Evolutionary conservation across 2,329 filamentous ascomycete genomes (phyloP).

Genomic region (Claviceps africana): DNA sequence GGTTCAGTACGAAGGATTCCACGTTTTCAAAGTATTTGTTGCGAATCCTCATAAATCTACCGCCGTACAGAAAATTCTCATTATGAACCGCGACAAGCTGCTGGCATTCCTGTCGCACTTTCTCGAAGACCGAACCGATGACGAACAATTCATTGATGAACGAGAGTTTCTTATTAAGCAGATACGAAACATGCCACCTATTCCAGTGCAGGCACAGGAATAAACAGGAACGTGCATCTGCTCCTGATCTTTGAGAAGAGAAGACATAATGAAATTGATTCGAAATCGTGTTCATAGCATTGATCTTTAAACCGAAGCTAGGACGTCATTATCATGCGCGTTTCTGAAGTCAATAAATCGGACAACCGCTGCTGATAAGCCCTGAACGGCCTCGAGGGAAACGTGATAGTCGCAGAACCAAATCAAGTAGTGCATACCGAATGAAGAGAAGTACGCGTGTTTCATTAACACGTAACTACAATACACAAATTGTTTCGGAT

Average conservation of each 20-base stretch:
- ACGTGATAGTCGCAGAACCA: neutral
- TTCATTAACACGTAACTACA: neutral
- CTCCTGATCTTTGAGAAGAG: neutral
- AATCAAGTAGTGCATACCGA: neutral
- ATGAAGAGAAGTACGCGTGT: neutral
- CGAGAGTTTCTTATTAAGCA: constrained; percentile 94
- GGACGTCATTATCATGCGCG: neutral
- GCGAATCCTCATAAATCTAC: constrained; percentile 97
- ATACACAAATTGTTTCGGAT: neutral
- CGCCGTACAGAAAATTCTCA: constrained; percentile 84
- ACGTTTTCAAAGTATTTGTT: constrained; percentile 99
- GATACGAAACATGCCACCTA: constrained; percentile 56
- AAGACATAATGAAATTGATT: neutral
- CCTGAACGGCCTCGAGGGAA: neutral
- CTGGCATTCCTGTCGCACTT: constrained; percentile 83
- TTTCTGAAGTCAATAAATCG: neutral
- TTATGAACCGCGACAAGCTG: constrained; percentile 90
- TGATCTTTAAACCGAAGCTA: neutral
- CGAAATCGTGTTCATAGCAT: neutral
- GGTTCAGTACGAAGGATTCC: constrained; percentile 98
- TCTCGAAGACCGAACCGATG: constrained; percentile 85
- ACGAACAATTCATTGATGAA: constrained; percentile 97
- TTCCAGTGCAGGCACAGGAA: constrained; percentile 39
- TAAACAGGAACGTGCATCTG: constrained; percentile 9
- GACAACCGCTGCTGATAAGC: neutral